Conservation (phyloP, 192 early-diverging fungal genomes). For the Coemansia sp. region DNA sequence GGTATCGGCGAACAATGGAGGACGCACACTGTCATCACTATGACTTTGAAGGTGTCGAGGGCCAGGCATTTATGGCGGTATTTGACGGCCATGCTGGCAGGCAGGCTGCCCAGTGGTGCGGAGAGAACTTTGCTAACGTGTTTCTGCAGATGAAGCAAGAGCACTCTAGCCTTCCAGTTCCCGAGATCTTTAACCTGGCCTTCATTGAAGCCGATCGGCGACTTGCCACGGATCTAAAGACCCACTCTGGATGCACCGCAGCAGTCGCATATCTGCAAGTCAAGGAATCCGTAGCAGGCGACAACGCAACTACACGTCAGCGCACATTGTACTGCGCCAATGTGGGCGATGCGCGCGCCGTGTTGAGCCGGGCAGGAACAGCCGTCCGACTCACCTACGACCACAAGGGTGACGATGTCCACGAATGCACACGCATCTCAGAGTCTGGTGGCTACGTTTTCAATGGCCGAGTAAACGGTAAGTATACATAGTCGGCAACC, state of each 20-base stretch:
- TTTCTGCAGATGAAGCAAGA: constrained; percentile 67
- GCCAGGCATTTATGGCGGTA: constrained; percentile 91
- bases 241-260: constrained; percentile 91
- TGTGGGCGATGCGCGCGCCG: constrained; percentile 96
- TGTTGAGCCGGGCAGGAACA: constrained; percentile 80
- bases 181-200: constrained; percentile 79
- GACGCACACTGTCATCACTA: constrained; percentile 90
- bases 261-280: constrained; percentile 76
- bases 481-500: constrained; percentile 17
- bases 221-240: constrained; percentile 74
- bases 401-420: constrained; percentile 94
- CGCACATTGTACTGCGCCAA: constrained; percentile 87
- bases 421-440: constrained; percentile 87
- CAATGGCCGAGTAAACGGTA: constrained; percentile 95
- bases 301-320: constrained; percentile 14
- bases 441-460: constrained; percentile 97
- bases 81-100: constrained; percentile 98
- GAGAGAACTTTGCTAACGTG: constrained; percentile 77
- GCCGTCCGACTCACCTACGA: constrained; percentile 94
- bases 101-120: constrained; percentile 95
- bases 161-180: constrained; percentile 62
- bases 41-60: constrained; percentile 77
- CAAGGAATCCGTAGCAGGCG: constrained; percentile 10
- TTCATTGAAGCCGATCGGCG: constrained; percentile 85
- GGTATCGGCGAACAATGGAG: constrained; percentile 96